These are phyloP conservation scores for Leucogyrophana mollusca DNA, from an alignment of 768 basidiomycete genomes.

Conservation along the genomic window DNA sequence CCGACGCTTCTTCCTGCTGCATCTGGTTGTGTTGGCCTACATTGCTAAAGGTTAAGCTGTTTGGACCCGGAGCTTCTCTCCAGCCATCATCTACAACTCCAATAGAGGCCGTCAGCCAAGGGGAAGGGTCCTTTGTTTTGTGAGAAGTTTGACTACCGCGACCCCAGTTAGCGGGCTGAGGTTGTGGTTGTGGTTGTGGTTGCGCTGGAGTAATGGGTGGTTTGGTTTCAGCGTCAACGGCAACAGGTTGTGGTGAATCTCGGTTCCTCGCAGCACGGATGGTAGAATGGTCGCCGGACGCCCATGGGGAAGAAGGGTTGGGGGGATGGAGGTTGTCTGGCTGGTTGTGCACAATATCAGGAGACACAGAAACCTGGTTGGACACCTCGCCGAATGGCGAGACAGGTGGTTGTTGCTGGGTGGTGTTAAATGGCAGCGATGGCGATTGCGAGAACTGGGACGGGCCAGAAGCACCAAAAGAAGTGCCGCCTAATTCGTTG, in stretches of 20 bases:
- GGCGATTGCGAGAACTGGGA: slow-evolving; percentile 20
- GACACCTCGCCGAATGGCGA: slow-evolving; percentile 22
- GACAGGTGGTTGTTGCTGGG: slow-evolving; percentile 18
- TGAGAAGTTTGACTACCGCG: slow-evolving; percentile 18
- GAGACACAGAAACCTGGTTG: slow-evolving; percentile 15
- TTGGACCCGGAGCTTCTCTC: slow-evolving; percentile 40
- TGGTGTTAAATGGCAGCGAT: slow-evolving; percentile 13
- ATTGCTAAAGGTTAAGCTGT: slow-evolving; percentile 57
- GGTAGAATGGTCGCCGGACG: slow-evolving; percentile 7
- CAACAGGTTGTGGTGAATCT: neutral
- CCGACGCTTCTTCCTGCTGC: slow-evolving; percentile 37
- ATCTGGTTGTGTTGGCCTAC: slow-evolving; percentile 59
- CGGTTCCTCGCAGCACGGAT: slow-evolving; percentile 3
- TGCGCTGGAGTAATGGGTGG: slow-evolving; percentile 19
- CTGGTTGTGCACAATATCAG: slow-evolving; percentile 16
- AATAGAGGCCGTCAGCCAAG: slow-evolving; percentile 55
- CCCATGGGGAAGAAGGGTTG: slow-evolving; percentile 20
- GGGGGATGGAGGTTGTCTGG: slow-evolving; percentile 21
- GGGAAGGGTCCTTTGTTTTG: slow-evolving; percentile 42
- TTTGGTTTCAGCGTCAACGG: too few species aligned
- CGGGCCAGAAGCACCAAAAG: slow-evolving; percentile 14
- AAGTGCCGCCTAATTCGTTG: slow-evolving; percentile 18
- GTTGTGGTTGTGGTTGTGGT: slow-evolving; percentile 2
- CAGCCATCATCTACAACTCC: slow-evolving; percentile 46
- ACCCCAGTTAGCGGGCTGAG: slow-evolving; percentile 39